Base-by-base conservation (phyloP, 2,329 filamentous ascomycete genomes). In the Cladophialophora immunda region DNA sequence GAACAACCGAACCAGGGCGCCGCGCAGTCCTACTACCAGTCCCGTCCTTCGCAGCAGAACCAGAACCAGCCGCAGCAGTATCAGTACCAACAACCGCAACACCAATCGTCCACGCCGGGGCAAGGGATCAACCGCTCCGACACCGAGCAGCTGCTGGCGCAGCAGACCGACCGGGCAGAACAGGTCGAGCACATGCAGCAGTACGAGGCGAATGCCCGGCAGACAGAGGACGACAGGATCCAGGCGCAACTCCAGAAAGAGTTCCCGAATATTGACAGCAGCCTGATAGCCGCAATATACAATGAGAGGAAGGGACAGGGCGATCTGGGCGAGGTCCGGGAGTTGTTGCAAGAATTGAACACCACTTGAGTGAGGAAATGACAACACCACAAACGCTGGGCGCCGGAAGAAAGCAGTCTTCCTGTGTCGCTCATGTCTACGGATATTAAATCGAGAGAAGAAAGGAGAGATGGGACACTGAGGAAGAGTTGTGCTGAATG, bases 21-120 rank as follows among this genome's bases (percentile, higher is more conserved):
- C 22, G 69, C 74, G 4, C 68, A 75, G n/a, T 73, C 78, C 36
- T 79, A 78, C 70, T 79, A 79, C 69, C 62, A 69, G 53, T 62
- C 66, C 25, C 41, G 55, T 30, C 34, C 53, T 36, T 36, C 58
- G 3, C 62, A 68, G 19, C 60, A 66, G 36, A 45, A 66, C n/a
- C 65, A 68, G 19, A 54, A 41, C 3, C 45, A 25, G 15, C 13
- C 17, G 19, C 50, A 53, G 7, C 70, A 62, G 30, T 9, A 32
- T 4, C 30, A 32, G 4, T 32, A 32, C 30, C n/a, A 34, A 11
- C 36, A n/a, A 41, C 17, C 36, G 22, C 47, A 56, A 4, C 70
- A 62, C n/a, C 68, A 71, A 38, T 38, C 62, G 38, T 13, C 38
- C 19, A 47, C 55, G 9, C 64, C 67, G 25, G 32, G 65, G 8